phyloP scores from a whole-genome alignment of 169 alveolate genomes.

The Plasmodium fragile region DNA sequence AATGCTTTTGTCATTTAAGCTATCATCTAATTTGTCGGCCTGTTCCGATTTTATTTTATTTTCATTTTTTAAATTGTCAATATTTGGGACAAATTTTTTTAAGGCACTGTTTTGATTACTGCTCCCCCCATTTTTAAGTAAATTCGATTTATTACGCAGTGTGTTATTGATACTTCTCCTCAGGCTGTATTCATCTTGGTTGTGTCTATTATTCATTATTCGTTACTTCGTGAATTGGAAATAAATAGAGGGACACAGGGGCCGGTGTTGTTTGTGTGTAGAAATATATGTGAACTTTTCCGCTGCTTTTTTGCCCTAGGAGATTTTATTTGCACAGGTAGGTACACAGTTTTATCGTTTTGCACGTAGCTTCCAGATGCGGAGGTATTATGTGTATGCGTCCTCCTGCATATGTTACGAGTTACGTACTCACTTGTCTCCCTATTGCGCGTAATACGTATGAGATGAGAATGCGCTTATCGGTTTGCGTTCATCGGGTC shows the following conservation, averaged over 20 bases:
- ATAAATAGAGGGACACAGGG: not conserved
- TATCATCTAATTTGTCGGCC: slow-evolving; percentile 25
- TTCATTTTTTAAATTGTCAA: slow-evolving; percentile 54
- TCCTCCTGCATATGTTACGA: not conserved
- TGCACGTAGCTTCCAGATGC: not conserved
- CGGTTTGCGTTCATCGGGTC: not conserved
- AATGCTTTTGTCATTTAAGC: slow-evolving; percentile 31
- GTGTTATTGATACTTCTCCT: slow-evolving; percentile 74
- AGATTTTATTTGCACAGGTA: not conserved
- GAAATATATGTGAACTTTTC: not conserved
- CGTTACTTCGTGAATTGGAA: not conserved
- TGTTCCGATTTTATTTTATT: slow-evolving; percentile 41
- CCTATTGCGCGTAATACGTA: not conserved
- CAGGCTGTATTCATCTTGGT: slow-evolving; percentile 66
- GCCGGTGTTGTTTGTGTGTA: not conserved
- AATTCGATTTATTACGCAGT: slow-evolving; percentile 58
- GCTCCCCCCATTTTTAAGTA: slow-evolving; percentile 30
- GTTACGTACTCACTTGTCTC: not conserved
- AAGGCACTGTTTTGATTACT: slow-evolving; percentile 17
- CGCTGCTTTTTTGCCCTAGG: not conserved
- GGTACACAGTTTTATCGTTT: not conserved
- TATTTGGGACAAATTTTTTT: slow-evolving; percentile 72
- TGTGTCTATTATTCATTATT: slow-evolving; percentile 64
- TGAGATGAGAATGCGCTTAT: not conserved
- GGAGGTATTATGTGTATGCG: not conserved